Percentiles rank a stretch among this genome's conserved stretches.
phyloP scores from a whole-genome alignment of 805 yeast genomes.

The Helenozyma rhizophorensis region DNA sequence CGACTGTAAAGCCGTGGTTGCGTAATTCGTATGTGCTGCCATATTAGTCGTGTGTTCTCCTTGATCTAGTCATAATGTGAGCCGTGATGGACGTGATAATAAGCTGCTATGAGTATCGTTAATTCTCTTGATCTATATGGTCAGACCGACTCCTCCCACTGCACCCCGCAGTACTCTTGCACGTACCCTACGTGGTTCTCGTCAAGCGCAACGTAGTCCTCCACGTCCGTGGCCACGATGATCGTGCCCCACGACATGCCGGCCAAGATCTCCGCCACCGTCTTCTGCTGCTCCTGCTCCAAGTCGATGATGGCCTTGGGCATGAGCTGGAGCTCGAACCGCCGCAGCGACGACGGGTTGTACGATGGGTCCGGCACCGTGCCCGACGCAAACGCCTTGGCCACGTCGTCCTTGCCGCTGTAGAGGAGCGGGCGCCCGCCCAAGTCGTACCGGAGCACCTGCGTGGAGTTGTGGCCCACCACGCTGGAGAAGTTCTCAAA shows the following conservation, averaged over 20 bases:
- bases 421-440: slow-evolving; percentile 77
- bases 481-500: slow-evolving; percentile 76
- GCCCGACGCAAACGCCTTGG: slow-evolving; percentile 35
- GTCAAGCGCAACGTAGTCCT: slow-evolving; percentile 55
- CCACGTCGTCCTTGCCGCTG: slow-evolving; percentile 54
- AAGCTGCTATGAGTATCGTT: too few species aligned
- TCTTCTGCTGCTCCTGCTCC: slow-evolving; percentile 42
- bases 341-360: slow-evolving; percentile 56
- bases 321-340: slow-evolving; percentile 88
- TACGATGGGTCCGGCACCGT: slow-evolving; percentile 56
- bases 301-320: slow-evolving; percentile 86
- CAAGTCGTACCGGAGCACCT: slow-evolving; percentile 79
- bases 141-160: slow-evolving; percentile 64
- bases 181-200: slow-evolving; percentile 70
- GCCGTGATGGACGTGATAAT: too few species aligned
- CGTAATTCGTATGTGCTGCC: too few species aligned
- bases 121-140: too few species aligned
- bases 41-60: too few species aligned
- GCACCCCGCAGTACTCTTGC: slow-evolving; percentile 79
- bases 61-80: too few species aligned
- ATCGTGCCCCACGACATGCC: slow-evolving; percentile 99
- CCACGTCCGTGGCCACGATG: slow-evolving; percentile 69
- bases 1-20: too few species aligned
- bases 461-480: slow-evolving; percentile 78
- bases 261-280: slow-evolving; percentile 41